Evolutionary conservation across 441 rosid species (phyloP), one percentile per base, ranked within the genome.

Genomic region (Pelargonium australe): DNA sequence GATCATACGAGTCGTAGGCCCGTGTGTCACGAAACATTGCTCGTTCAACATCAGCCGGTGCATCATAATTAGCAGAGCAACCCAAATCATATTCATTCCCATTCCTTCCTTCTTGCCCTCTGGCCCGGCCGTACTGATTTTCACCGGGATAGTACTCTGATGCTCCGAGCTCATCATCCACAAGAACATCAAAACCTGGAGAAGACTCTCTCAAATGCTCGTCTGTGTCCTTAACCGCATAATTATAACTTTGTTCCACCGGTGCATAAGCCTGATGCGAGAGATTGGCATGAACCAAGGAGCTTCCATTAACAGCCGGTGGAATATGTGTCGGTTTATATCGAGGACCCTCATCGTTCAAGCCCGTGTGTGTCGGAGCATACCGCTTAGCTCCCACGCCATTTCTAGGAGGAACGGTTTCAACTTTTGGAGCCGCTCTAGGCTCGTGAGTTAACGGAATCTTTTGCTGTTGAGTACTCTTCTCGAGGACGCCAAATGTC

Each of bases 131-230:
- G 77, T 84, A 90, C 60, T 74, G 87, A 78, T 90, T 97, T 72
- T 85, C 96, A 55, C 82, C 85, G 43, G 79, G 92, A 73, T 82
- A 90, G 77, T 82, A 92, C 70, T 87, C 90, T 65, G 89, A 69
- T 63, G 83, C 90, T 71, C 87, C 65, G n/a, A 78, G 76, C 77
- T 92, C 97, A 75, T 87, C 88, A 68, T 89, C 96, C 76, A 93
- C 98, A 71, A 93, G 91, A 76, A 93, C 98, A 84, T 93, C 95
- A 85, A 93, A 90, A 64, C 98, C 98, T 73, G 98, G 98, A 78
- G 98, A 90, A 6, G 96, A 87, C 76, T 92, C 97, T 81, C 88
- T 86, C 70, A 87, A 63, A 65, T 76, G 73, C n/a, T 93, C 97
- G 68, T 90, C 92, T 25, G 78, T 44, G 19, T 90, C 97, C 87